A percentile compares a stretch with the other conserved stretches of the same genome.
Evolutionary conservation across 345 rosid genomes (phyloP).

Genomic region (Ailanthus altissimus): DNA sequence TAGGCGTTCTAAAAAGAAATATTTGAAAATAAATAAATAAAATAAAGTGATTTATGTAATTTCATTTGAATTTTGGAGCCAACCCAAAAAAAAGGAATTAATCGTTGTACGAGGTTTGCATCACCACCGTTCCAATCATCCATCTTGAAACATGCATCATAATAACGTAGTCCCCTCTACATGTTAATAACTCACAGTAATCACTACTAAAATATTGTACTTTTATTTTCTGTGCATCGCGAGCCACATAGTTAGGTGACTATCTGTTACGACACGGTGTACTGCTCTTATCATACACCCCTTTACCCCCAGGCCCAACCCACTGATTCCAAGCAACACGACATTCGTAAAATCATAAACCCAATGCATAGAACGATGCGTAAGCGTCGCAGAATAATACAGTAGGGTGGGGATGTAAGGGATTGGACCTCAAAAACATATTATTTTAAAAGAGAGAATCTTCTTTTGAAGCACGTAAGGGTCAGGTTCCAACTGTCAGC

Average conservation of each 20-base stretch:
- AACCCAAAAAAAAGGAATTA: neutral
- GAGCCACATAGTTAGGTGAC: constrained; percentile 9
- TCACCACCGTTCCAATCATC: neutral
- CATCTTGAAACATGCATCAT: neutral
- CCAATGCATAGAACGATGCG: accelerated
- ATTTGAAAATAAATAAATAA: neutral
- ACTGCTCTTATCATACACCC: neutral
- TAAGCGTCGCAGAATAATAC: neutral
- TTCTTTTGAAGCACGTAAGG: constrained; percentile 21
- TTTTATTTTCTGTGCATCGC: constrained; percentile 13
- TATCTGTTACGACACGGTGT: neutral
- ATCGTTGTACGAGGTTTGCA: neutral
- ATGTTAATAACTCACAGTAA: neutral
- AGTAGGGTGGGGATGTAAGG: neutral
- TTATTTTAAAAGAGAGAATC: constrained; percentile 22
- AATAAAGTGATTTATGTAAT: neutral
- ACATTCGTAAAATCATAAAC: neutral
- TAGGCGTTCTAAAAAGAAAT: too few species aligned
- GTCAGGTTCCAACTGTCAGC: constrained; percentile 34
- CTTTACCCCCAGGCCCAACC: neutral
- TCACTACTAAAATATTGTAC: neutral
- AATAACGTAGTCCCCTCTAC: neutral
- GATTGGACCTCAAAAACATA: constrained; percentile 23
- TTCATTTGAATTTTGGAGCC: neutral
- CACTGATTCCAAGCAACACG: neutral